phyloP scores from a whole-genome alignment of 768 basidiomycete species.

The Pleurotus citrinopileatus region DNA sequence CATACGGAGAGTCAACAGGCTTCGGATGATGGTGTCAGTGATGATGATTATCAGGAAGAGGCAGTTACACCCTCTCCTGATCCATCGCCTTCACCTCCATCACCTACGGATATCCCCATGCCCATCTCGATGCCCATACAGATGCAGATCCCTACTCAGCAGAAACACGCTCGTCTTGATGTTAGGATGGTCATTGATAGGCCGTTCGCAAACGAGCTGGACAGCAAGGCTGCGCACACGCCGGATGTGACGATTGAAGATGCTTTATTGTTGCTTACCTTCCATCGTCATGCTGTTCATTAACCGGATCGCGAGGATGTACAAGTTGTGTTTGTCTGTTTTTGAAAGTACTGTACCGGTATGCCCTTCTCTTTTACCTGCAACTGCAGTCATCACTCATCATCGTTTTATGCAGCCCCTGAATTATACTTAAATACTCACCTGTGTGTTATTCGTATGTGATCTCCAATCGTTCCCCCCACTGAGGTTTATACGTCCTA shows the following conservation, averaged over 20 bases:
- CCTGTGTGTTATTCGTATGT: neutral
- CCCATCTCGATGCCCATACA: constrained; percentile 4
- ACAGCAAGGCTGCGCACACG: constrained; percentile 43
- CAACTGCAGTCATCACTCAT: neutral
- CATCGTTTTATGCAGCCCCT: neutral
- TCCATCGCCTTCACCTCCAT: constrained; percentile 24
- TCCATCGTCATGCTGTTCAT: constrained; percentile 65
- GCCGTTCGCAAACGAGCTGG: constrained; percentile 43
- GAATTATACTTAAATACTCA: constrained; percentile 7
- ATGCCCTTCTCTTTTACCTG: neutral
- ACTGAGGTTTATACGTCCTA: too few species aligned
- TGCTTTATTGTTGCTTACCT: constrained; percentile 69
- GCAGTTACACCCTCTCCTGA: constrained; percentile 71
- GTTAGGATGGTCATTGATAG: constrained; percentile 33
- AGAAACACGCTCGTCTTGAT: constrained; percentile 5
- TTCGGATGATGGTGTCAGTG: constrained; percentile 57
- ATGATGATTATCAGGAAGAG: constrained; percentile 66
- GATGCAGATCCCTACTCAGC: constrained; percentile 5
- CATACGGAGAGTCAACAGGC: constrained; percentile 35
- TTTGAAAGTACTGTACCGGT: constrained; percentile 7
- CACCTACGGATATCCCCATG: constrained; percentile 8
- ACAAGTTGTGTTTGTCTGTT: too few species aligned
- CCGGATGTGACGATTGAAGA: constrained; percentile 69
- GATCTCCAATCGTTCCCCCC: too few species aligned
- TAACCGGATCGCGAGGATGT: constrained; percentile 27